These are phyloP conservation scores for Colletotrichum nymphaeae DNA, from an alignment of 2,329 filamentous ascomycete genomes.

Conservation along the genomic window DNA sequence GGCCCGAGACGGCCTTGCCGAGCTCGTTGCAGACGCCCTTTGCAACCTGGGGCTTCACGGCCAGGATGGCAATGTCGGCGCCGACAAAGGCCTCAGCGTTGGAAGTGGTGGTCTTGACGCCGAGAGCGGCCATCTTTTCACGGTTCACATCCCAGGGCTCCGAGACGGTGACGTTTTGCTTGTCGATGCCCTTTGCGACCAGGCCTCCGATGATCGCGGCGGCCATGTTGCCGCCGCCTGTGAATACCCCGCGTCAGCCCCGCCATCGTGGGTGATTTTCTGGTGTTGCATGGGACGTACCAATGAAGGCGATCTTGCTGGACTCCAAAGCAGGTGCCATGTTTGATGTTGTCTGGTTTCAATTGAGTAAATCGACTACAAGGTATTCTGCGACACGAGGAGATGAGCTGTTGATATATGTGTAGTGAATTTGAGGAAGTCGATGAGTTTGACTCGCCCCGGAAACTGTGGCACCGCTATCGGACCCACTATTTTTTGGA, in stretches of 20 bases:
- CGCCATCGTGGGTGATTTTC: background rate
- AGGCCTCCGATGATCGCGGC: slow-evolving; percentile 63
- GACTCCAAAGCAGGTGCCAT: slow-evolving; percentile 3
- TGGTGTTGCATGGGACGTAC: background rate
- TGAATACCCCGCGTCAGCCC: slow-evolving; percentile 9
- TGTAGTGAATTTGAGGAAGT: background rate
- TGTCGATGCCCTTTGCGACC: slow-evolving; percentile 53
- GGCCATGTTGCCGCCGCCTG: slow-evolving; percentile 64
- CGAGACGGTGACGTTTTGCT: slow-evolving; percentile 58
- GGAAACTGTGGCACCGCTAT: background rate
- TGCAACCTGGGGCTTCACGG: slow-evolving; percentile 64
- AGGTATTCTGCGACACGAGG: background rate
- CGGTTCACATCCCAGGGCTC: slow-evolving; percentile 66
- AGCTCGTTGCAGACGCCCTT: slow-evolving; percentile 60
- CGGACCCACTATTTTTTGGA: background rate
- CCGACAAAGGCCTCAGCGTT: slow-evolving; percentile 56
- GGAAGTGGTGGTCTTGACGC: slow-evolving; percentile 58
- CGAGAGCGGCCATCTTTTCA: slow-evolving; percentile 57
- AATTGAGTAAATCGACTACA: background rate
- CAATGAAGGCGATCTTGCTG: slow-evolving; percentile 18
- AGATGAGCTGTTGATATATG: background rate
- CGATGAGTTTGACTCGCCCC: slow-evolving; percentile 7
- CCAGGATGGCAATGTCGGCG: slow-evolving; percentile 60
- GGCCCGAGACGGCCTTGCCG: slow-evolving; percentile 49
- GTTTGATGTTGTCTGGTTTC: background rate